phyloP scores from a whole-genome alignment of 345 rosid genomes.

The rapeseed (Brassica napus) region Da-Ae NC_063436.1:16460501-16461000 shows the following conservation, averaged over 20 bases:
- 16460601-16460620: slow-evolving; percentile 16
- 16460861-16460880: slow-evolving; percentile 50
- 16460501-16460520: slow-evolving; percentile 72
- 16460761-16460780: slow-evolving; percentile 75
- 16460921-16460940: slow-evolving; percentile 89
- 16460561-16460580: slow-evolving; percentile 96
- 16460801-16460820: slow-evolving; percentile 9
- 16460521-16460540: slow-evolving; percentile 89
- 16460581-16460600: slow-evolving; percentile 55
- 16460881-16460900: slow-evolving; percentile 97
- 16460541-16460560: slow-evolving; percentile 88
- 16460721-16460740: slow-evolving; percentile 79
- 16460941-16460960: slow-evolving; percentile 87
- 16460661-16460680: slow-evolving; percentile 25
- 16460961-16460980: slow-evolving; percentile 83
- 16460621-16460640: slow-evolving; percentile 23
- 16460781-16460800: slow-evolving; percentile 68
- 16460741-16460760: slow-evolving; percentile 71
- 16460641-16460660: neutral
- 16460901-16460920: slow-evolving; percentile 96
- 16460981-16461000: slow-evolving; percentile 78
- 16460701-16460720: slow-evolving; percentile 93
- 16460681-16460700: slow-evolving; percentile 45
- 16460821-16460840: slow-evolving; percentile 11
- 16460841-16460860: slow-evolving; percentile 12